Conservation (phyloP, 805 yeast genomes). For the Starmerella cellae region DNA sequence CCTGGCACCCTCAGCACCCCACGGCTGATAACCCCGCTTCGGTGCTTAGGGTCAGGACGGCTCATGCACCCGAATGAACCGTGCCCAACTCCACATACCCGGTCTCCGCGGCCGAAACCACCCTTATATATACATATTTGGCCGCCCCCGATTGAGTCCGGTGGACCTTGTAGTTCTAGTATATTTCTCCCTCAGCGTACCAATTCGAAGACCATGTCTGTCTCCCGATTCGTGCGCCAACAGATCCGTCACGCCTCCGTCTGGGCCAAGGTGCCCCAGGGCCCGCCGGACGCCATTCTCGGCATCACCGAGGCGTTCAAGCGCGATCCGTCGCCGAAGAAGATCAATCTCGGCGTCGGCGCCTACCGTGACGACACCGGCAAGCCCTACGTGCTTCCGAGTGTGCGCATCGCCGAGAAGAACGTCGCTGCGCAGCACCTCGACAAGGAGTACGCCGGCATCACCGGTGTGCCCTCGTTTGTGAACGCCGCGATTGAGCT, state of each 20-base stretch:
- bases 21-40: background rate
- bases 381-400: slow-evolving; percentile 75
- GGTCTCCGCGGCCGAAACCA: background rate
- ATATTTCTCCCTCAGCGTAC: no score
- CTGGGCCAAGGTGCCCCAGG: slow-evolving; percentile 36
- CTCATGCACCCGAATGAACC: background rate
- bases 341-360: slow-evolving; percentile 62
- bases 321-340: slow-evolving; percentile 39
- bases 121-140: no score
- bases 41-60: background rate
- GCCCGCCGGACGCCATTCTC: slow-evolving; percentile 76
- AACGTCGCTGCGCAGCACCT: slow-evolving; percentile 36
- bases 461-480: slow-evolving; percentile 62
- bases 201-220: background rate
- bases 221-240: background rate
- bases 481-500: slow-evolving; percentile 54
- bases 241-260: slow-evolving; percentile 19
- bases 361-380: slow-evolving; percentile 88
- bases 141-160: no score
- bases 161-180: no score
- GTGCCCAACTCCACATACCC: background rate
- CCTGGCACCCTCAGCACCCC: background rate
- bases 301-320: slow-evolving; percentile 63
- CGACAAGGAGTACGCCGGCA: slow-evolving; percentile 79
- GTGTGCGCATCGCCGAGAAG: slow-evolving; percentile 54